Conservation (phyloP, 805 yeast genomes). For the Saturnispora galanensis region DNA sequence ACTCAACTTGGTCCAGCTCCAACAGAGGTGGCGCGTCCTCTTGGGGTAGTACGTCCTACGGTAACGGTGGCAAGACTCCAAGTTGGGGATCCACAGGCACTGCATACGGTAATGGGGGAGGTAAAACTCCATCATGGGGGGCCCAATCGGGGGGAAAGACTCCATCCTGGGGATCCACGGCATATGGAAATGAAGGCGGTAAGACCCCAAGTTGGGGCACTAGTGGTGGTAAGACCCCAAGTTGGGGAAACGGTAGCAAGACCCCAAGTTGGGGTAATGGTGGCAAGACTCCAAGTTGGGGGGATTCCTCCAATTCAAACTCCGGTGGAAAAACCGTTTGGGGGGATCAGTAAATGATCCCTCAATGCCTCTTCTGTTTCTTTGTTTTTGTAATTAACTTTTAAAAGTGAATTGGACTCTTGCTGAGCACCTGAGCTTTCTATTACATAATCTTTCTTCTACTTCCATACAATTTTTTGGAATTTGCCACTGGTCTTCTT, state of each 20-base stretch:
- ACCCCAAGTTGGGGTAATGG: constrained; percentile 36
- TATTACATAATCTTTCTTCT: neutral
- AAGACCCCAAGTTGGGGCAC: constrained; percentile 35
- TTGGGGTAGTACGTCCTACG: constrained; percentile 23
- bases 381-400: no score
- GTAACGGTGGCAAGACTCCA: constrained; percentile 20
- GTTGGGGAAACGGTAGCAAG: constrained; percentile 21
- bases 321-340: constrained; percentile 18
- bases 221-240: constrained; percentile 33
- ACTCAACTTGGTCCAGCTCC: constrained; percentile 1
- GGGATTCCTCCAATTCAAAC: constrained; percentile 23
- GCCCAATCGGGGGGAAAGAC: constrained; percentile 37
- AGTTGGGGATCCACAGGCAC: constrained; percentile 16
- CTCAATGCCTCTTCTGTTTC: no score
- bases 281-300: constrained; percentile 34
- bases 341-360: constrained; percentile 19
- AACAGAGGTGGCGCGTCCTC: constrained; percentile 2
- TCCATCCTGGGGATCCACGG: constrained; percentile 38
- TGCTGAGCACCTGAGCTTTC: neutral
- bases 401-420: constrained; percentile 37
- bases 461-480: neutral
- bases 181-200: constrained; percentile 21
- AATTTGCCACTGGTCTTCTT: constrained; percentile 2
- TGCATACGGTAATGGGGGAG: constrained; percentile 12
- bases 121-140: constrained; percentile 29